phyloP scores from a whole-genome alignment of 257 asterid species.

The Capsicum baccatum region DNA sequence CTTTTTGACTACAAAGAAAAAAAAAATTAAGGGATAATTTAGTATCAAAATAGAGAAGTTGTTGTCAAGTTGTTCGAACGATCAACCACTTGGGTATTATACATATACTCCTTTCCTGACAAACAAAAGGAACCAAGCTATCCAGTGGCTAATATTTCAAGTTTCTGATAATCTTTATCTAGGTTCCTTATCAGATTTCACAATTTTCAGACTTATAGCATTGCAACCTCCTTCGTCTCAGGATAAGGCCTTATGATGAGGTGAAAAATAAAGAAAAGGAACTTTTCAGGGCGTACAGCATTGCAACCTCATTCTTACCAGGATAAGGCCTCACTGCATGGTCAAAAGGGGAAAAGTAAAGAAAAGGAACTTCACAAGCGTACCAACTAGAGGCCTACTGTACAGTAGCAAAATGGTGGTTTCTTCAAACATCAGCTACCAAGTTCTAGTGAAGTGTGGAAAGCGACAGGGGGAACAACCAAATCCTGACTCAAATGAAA shows the following conservation, averaged over 20 bases:
- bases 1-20: neutral
- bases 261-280: neutral
- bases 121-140: neutral
- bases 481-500: neutral
- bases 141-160: neutral
- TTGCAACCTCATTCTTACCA: neutral
- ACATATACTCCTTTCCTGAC: neutral
- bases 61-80: neutral
- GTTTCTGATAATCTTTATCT: neutral
- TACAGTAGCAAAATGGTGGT: neutral
- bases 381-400: slow-evolving; percentile 1
- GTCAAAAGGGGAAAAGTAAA: neutral
- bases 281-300: neutral
- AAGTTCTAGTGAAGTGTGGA: neutral
- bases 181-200: neutral
- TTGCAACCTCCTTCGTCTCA: neutral
- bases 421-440: neutral
- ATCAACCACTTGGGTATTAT: neutral
- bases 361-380: neutral
- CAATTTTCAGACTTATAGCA: neutral
- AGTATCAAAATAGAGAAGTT: neutral
- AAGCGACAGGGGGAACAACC: neutral
- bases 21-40: neutral
- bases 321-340: neutral
- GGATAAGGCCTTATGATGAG: neutral